These are phyloP conservation scores for Eimeria acervulina DNA, from an alignment of 169 alveolate species.

Conservation along the genomic window DNA sequence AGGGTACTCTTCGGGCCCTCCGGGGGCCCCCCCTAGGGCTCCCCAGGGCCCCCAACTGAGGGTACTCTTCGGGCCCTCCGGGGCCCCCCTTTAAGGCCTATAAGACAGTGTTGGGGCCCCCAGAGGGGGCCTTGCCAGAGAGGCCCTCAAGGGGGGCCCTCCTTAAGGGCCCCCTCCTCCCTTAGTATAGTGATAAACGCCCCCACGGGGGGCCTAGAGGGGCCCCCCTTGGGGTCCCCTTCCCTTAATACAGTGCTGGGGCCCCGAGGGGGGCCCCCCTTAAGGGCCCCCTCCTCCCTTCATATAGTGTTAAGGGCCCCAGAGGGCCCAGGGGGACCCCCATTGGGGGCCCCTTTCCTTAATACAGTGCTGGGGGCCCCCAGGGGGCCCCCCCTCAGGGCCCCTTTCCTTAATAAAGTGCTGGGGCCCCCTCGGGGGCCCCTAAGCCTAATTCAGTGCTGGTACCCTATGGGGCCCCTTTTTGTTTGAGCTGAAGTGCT, in stretches of 20 bases:
- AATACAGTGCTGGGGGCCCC: too few relatives aligned
- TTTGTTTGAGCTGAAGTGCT: too few relatives aligned
- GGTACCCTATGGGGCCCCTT: neutral
- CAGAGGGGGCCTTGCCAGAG: neutral
- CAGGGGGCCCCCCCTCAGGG: too few relatives aligned
- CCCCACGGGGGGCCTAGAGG: neutral
- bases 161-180: neutral
- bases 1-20: too few relatives aligned
- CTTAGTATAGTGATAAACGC: neutral
- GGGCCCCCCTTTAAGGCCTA: neutral
- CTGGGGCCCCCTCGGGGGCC: constrained; percentile 8
- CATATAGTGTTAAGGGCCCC: too few relatives aligned
- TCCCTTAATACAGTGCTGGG: too few relatives aligned
- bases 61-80: neutral
- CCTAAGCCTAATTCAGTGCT: neutral
- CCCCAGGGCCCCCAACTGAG: neutral
- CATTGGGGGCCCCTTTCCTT: too few relatives aligned
- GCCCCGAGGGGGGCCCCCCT: too few relatives aligned
- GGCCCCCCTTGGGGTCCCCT: neutral
- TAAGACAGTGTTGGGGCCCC: neutral
- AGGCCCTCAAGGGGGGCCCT: too few relatives aligned
- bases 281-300: too few relatives aligned
- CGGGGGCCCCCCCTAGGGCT: neutral
- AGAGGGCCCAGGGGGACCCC: too few relatives aligned
- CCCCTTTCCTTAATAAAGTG: too few relatives aligned